phyloP scores from a whole-genome alignment of 352 stramenopile species.

The Globisporangium middletonii region DNA sequence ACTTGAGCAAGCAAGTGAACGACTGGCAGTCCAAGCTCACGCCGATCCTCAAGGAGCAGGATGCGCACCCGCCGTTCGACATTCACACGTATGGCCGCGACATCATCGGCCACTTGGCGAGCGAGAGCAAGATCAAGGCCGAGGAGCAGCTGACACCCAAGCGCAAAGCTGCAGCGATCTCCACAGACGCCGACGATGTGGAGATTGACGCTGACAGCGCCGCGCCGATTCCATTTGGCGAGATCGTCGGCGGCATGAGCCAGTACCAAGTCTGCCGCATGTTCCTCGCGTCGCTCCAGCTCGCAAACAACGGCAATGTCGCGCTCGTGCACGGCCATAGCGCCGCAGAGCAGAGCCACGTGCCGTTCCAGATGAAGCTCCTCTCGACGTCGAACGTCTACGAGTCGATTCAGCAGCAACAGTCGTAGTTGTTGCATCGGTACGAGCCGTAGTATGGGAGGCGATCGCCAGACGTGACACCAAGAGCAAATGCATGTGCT shows the following conservation, averaged over 20 bases:
- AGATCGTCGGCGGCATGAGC: conserved; percentile 45
- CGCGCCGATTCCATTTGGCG: conserved; percentile 42
- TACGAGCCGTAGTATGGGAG: background rate
- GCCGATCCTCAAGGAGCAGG: conserved; percentile 68
- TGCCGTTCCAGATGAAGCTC: conserved; percentile 70
- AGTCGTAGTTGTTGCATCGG: too few relatives aligned
- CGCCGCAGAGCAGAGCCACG: conserved; percentile 38
- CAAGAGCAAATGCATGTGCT: too few relatives aligned
- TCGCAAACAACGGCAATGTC: conserved; percentile 89
- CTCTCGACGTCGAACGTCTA: conserved; percentile 57
- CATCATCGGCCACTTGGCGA: conserved; percentile 46
- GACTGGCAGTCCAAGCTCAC: conserved; percentile 74
- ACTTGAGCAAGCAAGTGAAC: conserved; percentile 61
- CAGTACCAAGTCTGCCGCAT: conserved; percentile 84
- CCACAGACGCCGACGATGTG: conserved; percentile 9
- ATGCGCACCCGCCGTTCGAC: conserved; percentile 60
- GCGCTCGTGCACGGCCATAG: conserved; percentile 68
- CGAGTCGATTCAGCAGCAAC: conserved; percentile 35
- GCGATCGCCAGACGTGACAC: too few relatives aligned
- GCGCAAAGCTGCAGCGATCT: conserved; percentile 24
- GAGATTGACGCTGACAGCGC: conserved; percentile 14
- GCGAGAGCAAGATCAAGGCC: conserved; percentile 23
- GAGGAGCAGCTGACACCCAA: conserved; percentile 22
- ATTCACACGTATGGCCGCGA: conserved; percentile 65
- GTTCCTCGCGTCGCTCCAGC: conserved; percentile 89